phyloP scores from a whole-genome alignment of 2,329 filamentous ascomycete species.

The Neopestalotiopsis clavispora region DNA sequence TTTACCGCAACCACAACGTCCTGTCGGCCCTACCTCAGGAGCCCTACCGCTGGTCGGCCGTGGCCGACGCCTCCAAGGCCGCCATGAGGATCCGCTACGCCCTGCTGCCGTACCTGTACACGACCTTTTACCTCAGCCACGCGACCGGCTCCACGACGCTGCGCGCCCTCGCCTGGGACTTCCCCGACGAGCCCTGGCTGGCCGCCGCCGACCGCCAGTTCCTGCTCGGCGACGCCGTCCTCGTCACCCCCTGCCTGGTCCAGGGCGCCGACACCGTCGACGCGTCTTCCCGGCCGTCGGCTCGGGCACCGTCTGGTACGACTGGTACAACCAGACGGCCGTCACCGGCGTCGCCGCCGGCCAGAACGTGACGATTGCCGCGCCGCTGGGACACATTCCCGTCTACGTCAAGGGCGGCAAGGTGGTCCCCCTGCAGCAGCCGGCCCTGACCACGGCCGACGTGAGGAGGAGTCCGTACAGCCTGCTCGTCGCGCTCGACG shows the following conservation, averaged over 20 bases:
- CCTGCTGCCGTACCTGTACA: slow-evolving; percentile 78
- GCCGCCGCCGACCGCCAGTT: slow-evolving; percentile 74
- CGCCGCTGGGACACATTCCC: slow-evolving; percentile 69
- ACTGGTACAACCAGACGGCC: slow-evolving; percentile 74
- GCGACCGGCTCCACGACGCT: slow-evolving; percentile 71
- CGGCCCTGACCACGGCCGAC: slow-evolving; percentile 69
- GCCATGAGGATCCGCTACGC: slow-evolving; percentile 75
- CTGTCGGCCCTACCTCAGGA: slow-evolving; percentile 68
- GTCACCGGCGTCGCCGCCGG: slow-evolving; percentile 44
- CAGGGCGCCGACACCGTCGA: slow-evolving; percentile 65
- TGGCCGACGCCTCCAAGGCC: slow-evolving; percentile 65
- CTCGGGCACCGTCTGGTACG: slow-evolving; percentile 71
- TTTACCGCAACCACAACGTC: slow-evolving; percentile 78
- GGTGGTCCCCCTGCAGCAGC: slow-evolving; percentile 70
- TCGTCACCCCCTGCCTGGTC: slow-evolving; percentile 71
- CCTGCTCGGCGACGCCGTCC: slow-evolving; percentile 67
- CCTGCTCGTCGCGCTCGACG: slow-evolving; percentile 65
- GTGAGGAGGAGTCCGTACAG: slow-evolving; percentile 70
- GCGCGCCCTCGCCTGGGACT: slow-evolving; percentile 76
- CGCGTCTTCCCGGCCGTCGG: slow-evolving; percentile 71
- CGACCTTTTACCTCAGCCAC: slow-evolving; percentile 70
- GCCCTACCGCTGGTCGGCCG: slow-evolving; percentile 71
- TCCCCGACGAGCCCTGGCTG: slow-evolving; percentile 71
- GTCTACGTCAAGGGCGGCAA: slow-evolving; percentile 72
- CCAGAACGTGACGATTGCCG: slow-evolving; percentile 45